Percentiles rank a stretch among this genome's conserved stretches.
Conservation (phyloP, 768 basidiomycete genomes). For the Coprinopsis strossmayeri region DNA sequence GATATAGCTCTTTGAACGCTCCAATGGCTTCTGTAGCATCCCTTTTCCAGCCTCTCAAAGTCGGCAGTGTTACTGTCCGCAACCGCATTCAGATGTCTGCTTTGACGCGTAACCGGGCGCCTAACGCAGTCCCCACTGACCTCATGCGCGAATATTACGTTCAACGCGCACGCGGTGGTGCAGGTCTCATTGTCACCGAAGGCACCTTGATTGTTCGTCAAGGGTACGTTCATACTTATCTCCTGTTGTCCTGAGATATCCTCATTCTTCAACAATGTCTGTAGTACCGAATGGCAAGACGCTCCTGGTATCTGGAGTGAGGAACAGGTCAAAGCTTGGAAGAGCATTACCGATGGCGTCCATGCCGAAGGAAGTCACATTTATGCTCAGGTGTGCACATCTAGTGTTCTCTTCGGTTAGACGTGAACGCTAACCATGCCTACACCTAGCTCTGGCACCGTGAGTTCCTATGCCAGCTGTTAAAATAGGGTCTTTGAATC, state of each 20-base stretch:
- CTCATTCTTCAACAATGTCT: background rate
- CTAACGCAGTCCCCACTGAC: slow-evolving; percentile 24
- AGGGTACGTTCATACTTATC: slow-evolving; percentile 17
- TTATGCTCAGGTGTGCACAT: slow-evolving; percentile 23
- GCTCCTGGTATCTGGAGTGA: slow-evolving; percentile 33
- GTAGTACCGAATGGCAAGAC: slow-evolving; percentile 32
- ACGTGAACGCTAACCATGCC: background rate
- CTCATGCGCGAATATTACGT: slow-evolving; percentile 28
- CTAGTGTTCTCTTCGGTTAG: background rate
- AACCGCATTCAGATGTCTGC: slow-evolving; percentile 36
- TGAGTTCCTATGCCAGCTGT: slow-evolving; percentile 6
- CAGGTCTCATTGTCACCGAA: slow-evolving; percentile 30
- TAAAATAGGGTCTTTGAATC: slow-evolving; percentile 1
- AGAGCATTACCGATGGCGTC: slow-evolving; percentile 30
- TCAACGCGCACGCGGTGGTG: slow-evolving; percentile 24
- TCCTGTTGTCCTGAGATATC: background rate
- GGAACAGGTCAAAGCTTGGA: slow-evolving; percentile 30
- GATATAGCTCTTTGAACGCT: too few relatives aligned
- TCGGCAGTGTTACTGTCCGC: slow-evolving; percentile 27
- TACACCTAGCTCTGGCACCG: slow-evolving; percentile 27
- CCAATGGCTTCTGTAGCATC: slow-evolving; percentile 1
- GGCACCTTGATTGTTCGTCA: slow-evolving; percentile 25
- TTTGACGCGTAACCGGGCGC: slow-evolving; percentile 35
- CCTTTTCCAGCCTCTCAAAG: slow-evolving; percentile 25
- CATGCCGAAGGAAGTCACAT: slow-evolving; percentile 32